Evolutionary conservation across 257 asterid genomes (phyloP).

Genomic region (Coffea canephora): DNA sequence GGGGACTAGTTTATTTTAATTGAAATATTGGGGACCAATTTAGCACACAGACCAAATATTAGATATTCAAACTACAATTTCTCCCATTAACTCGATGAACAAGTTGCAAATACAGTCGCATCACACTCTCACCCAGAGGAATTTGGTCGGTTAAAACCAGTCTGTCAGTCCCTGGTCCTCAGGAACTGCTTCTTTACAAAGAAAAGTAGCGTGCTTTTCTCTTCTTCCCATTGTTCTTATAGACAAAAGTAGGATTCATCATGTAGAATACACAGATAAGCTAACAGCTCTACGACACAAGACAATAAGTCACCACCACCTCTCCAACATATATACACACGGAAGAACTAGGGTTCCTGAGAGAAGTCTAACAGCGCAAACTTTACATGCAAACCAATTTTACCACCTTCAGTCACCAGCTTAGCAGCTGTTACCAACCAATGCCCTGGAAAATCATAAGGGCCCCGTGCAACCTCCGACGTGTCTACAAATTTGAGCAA

Average conservation of each 20-base stretch:
- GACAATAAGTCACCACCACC: not conserved
- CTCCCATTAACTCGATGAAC: not conserved
- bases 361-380: slow-evolving; percentile 82
- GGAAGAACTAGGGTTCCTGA: slow-evolving; percentile 34
- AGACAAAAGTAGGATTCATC: not conserved
- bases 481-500: slow-evolving; percentile 74
- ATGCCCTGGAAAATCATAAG: slow-evolving; percentile 85
- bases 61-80: too few relatives aligned
- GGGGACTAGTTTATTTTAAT: too few relatives aligned
- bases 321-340: slow-evolving; percentile 32
- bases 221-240: slow-evolving; percentile 7
- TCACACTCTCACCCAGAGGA: not conserved
- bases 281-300: too few relatives aligned
- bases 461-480: slow-evolving; percentile 78
- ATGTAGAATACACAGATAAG: not conserved
- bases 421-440: slow-evolving; percentile 97
- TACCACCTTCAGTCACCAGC: slow-evolving; percentile 75
- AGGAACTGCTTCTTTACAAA: slow-evolving; percentile 14
- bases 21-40: too few relatives aligned
- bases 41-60: too few relatives aligned
- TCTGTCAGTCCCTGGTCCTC: not conserved
- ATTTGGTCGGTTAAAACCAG: not conserved
- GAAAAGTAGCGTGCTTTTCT: not conserved
- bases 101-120: not conserved
- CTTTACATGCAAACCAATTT: slow-evolving; percentile 88